A percentile compares a stretch with the other conserved stretches of the same genome.
Evolutionary conservation across 179 eudicot species (phyloP).

Genomic region (Spinacia oleracea): DNA sequence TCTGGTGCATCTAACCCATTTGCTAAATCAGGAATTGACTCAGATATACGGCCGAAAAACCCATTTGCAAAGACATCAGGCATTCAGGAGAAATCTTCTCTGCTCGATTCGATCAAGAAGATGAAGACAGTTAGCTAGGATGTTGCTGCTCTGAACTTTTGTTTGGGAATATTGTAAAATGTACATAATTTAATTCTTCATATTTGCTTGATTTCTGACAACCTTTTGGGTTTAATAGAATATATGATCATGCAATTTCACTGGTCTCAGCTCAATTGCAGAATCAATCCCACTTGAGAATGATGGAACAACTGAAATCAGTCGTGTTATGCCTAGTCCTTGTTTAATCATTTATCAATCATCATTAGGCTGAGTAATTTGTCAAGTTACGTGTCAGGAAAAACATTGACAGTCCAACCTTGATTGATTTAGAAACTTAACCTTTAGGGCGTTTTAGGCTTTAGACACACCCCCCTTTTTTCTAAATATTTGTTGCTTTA

Average conservation of each 20-base stretch:
- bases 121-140: constrained; percentile 44
- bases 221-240: background rate
- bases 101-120: constrained; percentile 79
- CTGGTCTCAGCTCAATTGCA: background rate
- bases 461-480: too few relatives aligned
- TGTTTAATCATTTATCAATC: background rate
- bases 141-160: background rate
- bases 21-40: constrained; percentile 56
- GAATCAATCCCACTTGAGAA: background rate
- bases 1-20: constrained; percentile 65
- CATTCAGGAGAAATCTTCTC: constrained; percentile 54
- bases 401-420: constrained; percentile 1
- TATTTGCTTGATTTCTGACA: background rate
- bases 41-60: constrained; percentile 49
- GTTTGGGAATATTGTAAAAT: constrained; percentile 5
- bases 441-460: too few relatives aligned
- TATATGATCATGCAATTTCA: background rate
- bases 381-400: background rate
- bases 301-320: constrained; percentile 21
- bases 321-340: constrained; percentile 9
- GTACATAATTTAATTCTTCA: constrained; percentile 23
- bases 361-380: background rate
- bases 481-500: too few relatives aligned
- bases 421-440: background rate
- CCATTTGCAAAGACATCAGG: constrained; percentile 87